Percentiles rank a stretch among this genome's conserved stretches.
Evolutionary conservation across 2,329 filamentous ascomycete species (phyloP).

Genomic region (Colletotrichum falcatum): DNA sequence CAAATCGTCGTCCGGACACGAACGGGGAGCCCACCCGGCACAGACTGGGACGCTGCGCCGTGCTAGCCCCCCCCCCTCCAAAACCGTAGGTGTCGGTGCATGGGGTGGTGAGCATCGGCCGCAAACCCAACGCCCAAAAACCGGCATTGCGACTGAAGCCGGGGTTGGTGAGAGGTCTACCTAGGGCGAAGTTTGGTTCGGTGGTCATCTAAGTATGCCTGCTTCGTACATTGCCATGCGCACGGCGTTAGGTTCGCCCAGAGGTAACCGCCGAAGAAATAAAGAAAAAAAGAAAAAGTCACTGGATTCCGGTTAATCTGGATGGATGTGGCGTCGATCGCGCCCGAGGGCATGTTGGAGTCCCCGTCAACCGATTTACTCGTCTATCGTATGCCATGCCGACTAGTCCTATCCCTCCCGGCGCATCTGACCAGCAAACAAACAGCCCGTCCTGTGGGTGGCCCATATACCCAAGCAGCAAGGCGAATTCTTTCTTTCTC

Average conservation of each 20-base stretch:
- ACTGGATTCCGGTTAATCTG: constrained; percentile 34
- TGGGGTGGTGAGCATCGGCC: constrained; percentile 5
- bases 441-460: background rate
- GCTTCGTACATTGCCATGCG: constrained; percentile 21
- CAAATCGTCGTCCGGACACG: background rate
- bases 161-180: background rate
- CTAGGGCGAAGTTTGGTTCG: background rate
- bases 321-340: constrained; percentile 30
- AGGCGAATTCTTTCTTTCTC: background rate
- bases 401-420: background rate
- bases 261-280: constrained; percentile 31
- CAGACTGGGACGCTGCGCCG: constrained; percentile 5
- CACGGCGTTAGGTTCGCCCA: constrained; percentile 31
- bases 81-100: constrained; percentile 11
- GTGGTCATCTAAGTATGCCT: constrained; percentile 5
- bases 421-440: background rate
- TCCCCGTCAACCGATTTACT: constrained; percentile 1
- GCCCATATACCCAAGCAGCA: background rate
- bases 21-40: constrained; percentile 15
- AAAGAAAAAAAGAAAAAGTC: constrained; percentile 20
- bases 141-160: constrained; percentile 18
- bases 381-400: constrained; percentile 14
- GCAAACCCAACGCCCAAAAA: constrained; percentile 18
- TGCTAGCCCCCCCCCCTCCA: constrained; percentile 11
- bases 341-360: constrained; percentile 9